Percentiles rank a stretch among this genome's conserved stretches.
Evolutionary conservation across 2,329 filamentous ascomycete genomes (phyloP).

Genomic region (Paraphoma chrysanthemicola): DNA sequence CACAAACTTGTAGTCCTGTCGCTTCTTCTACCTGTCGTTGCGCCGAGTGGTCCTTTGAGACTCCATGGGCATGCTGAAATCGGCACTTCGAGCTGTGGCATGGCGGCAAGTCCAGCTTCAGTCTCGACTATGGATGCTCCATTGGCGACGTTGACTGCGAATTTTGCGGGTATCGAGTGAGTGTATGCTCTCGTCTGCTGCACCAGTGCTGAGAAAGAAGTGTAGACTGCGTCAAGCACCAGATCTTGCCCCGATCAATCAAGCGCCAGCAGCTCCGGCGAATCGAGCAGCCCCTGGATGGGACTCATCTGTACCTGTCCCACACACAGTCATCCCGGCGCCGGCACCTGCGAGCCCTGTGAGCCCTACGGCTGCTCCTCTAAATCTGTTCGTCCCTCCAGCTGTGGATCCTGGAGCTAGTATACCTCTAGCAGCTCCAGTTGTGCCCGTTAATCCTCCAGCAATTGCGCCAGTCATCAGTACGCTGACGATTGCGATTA

Average conservation of each 20-base stretch:
- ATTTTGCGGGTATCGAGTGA: background rate
- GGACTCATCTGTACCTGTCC: background rate
- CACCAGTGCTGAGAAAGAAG: background rate
- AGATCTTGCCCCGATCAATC: conserved; percentile 3
- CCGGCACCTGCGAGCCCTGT: too few species aligned
- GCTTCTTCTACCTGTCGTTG: background rate
- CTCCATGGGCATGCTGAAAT: background rate
- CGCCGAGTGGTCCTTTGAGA: background rate
- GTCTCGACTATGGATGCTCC: background rate
- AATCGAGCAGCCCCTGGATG: background rate
- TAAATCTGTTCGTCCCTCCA: background rate
- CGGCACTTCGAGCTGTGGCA: background rate
- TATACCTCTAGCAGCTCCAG: background rate
- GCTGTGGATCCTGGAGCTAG: conserved; percentile 1
- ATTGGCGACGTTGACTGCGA: background rate
- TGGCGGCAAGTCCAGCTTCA: background rate
- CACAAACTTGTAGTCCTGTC: background rate
- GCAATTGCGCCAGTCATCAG: background rate
- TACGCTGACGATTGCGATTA: background rate
- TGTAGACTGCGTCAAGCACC: conserved; percentile 21
- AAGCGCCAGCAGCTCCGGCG: conserved; percentile 2
- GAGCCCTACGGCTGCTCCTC: conserved; percentile 3
- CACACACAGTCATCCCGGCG: conserved; percentile 5
- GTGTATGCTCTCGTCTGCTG: background rate
- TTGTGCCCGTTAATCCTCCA: too few species aligned